These are phyloP conservation scores for Poronia punctata DNA, from an alignment of 495 filamentous ascomycete species.

Conservation along the genomic window DNA sequence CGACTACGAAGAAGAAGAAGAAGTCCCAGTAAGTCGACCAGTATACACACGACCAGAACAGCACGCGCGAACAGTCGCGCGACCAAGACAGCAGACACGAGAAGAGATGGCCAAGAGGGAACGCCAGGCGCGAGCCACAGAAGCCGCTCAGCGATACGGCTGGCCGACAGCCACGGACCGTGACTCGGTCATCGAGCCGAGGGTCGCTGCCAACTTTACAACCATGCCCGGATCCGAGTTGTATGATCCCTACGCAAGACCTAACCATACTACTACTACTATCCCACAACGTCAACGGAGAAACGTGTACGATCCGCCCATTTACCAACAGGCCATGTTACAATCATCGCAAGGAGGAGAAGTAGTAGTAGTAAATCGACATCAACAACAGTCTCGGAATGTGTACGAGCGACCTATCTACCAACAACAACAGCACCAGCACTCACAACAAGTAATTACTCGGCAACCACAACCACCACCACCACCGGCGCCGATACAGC, in stretches of 20 bases:
- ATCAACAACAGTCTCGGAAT: too few relatives aligned
- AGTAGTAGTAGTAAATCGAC: too few relatives aligned
- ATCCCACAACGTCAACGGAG: neutral
- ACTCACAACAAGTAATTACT: too few relatives aligned
- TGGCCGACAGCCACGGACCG: constrained; percentile 5
- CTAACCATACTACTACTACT: neutral
- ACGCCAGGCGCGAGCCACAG: constrained; percentile 3
- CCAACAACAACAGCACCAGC: too few relatives aligned
- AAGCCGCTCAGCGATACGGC: constrained; percentile 8
- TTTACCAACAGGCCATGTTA: too few relatives aligned
- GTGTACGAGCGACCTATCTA: too few relatives aligned
- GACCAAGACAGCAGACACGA: neutral
- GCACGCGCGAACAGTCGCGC: neutral
- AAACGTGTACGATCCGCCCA: too few relatives aligned
- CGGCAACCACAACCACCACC: too few relatives aligned
- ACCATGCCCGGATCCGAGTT: constrained; percentile 11
- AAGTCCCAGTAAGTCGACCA: neutral
- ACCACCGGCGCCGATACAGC: too few relatives aligned
- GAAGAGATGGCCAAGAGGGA: constrained; percentile 4
- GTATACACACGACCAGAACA: neutral
- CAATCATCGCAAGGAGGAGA: too few relatives aligned
- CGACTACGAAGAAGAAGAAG: constrained; percentile 1
- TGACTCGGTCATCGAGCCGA: constrained; percentile 11
- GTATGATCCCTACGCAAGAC: constrained; percentile 9
- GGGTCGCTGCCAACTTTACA: neutral